Evolutionary conservation across 2,329 filamentous ascomycete species (phyloP).

Genomic region (Diaporthe longicolla): DNA sequence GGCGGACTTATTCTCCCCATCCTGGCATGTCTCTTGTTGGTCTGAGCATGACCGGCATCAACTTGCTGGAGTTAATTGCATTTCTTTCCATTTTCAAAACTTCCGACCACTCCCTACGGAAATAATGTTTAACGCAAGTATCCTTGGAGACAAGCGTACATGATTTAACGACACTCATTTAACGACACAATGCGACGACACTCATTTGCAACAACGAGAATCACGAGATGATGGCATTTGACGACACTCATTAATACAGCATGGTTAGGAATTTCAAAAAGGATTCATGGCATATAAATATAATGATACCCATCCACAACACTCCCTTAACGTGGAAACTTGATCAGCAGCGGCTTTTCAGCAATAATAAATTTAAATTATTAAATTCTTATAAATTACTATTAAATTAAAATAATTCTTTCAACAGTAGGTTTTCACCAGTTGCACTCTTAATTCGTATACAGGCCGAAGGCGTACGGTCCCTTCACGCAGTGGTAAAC

Average conservation of each 20-base stretch:
- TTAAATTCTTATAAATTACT: no score
- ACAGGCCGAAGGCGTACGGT: no score
- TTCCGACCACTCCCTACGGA: slow-evolving; percentile 34
- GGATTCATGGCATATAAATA: slow-evolving; percentile 16
- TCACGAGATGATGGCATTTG: slow-evolving; percentile 21
- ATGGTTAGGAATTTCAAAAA: slow-evolving; percentile 10
- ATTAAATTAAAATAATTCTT: no score
- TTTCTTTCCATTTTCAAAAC: neutral
- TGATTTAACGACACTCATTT: slow-evolving; percentile 36
- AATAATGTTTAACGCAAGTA: slow-evolving; percentile 32
- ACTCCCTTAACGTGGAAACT: slow-evolving; percentile 35
- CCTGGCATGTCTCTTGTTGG: slow-evolving; percentile 36
- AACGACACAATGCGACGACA: neutral
- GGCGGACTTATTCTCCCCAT: slow-evolving; percentile 33
- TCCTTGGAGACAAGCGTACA: slow-evolving; percentile 4
- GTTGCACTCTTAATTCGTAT: no score
- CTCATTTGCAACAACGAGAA: slow-evolving; percentile 17
- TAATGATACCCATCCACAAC: slow-evolving; percentile 40
- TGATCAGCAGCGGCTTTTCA: neutral
- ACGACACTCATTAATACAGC: slow-evolving; percentile 20
- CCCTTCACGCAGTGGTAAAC: no score
- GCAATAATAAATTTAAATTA: no score
- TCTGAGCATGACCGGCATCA: slow-evolving; percentile 9
- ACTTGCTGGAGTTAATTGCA: neutral
- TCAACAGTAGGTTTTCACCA: no score